Base-by-base conservation (phyloP, 176 grass and related monocot species). In the Eragrostis nindensis region DNA sequence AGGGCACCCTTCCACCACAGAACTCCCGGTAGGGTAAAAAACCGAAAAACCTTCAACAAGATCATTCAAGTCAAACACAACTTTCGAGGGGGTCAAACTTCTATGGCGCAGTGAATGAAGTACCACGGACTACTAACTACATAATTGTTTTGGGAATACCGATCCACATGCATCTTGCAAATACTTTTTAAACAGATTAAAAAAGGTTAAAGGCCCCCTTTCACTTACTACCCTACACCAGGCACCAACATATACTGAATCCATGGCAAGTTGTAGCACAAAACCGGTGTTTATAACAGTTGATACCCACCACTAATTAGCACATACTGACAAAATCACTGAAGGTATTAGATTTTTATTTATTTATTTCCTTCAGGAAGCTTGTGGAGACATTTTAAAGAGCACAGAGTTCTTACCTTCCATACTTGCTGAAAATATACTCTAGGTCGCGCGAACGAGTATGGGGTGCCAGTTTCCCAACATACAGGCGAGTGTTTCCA, bases 31-130 rank as follows among this genome's bases (percentile, higher is more conserved):
- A 91, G 90, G 80, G 90, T 80, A 85, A 92, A 94, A 90, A 92
- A 90, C 84, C 82, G 83, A 87, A 91, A 89, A 99, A 99, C 92
- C 87, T 97, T 97, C 94, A 97, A 97, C 92, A 99, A 99, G 84
- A 95, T 99, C 86, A 87, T 89, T 93, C 74, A 91, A 93, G 93
- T 95, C 92, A 99, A 91, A 90, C 81, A 91, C 84, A 68, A 80
- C 70, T 50, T n/a, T 89, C 24, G 32, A 36, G 32, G 62, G 60
- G 86, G 68, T 68, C 62, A 80, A 90, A 38, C 80, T 89, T 89
- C 78, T 44, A 92, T 44, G 78, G 70, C 36, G 88, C 83, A 74
- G 64, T 70, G 81, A 61, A 68, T 75, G 77, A 78, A 77, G 65
- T 52, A 79, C 82, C 49, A 82, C 15, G 77, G 45, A 86, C 59